These are phyloP conservation scores for Yamadazyma songkhlaensis DNA, from an alignment of 1,139 yeast species.

Conservation along the genomic window DNA sequence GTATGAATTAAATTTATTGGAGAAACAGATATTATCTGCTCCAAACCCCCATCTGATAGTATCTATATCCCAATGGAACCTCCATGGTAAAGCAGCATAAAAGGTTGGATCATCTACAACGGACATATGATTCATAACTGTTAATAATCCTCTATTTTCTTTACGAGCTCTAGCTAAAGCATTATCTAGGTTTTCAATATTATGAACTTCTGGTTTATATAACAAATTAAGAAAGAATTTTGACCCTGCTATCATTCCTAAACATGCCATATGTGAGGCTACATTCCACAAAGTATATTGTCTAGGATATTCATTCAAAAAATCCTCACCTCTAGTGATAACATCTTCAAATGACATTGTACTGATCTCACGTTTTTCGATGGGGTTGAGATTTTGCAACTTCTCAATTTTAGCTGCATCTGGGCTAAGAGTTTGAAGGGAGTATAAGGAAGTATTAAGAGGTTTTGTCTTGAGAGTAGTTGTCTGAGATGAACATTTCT, in stretches of 20 bases:
- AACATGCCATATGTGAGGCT: conserved; percentile 68
- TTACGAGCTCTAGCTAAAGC: conserved; percentile 60
- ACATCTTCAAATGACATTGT: conserved; percentile 74
- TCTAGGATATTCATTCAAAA: conserved; percentile 62
- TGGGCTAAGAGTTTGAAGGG: not conserved
- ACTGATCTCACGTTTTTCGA: conserved; percentile 5
- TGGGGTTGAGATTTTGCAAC: not conserved
- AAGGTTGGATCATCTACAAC: conserved; percentile 90
- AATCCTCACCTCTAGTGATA: conserved; percentile 70
- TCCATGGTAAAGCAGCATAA: conserved; percentile 84
- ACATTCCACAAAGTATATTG: conserved; percentile 58
- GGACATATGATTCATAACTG: conserved; percentile 96
- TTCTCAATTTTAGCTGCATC: not conserved
- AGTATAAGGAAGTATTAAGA: too few species aligned
- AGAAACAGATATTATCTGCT: conserved; percentile 87
- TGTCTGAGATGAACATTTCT: conserved; percentile 33
- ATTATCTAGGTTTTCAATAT: conserved; percentile 59
- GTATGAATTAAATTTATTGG: conserved; percentile 46
- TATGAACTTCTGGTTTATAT: conserved; percentile 61
- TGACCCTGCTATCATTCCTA: conserved; percentile 62
- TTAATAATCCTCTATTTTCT: conserved; percentile 73
- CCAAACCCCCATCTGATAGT: conserved; percentile 92
- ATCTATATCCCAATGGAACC: conserved; percentile 59
- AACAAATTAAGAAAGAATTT: conserved; percentile 59
- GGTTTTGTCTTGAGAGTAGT: too few species aligned